phyloP scores from a whole-genome alignment of 75 land plant genomes.

The Sequoia sempervirens region DNA sequence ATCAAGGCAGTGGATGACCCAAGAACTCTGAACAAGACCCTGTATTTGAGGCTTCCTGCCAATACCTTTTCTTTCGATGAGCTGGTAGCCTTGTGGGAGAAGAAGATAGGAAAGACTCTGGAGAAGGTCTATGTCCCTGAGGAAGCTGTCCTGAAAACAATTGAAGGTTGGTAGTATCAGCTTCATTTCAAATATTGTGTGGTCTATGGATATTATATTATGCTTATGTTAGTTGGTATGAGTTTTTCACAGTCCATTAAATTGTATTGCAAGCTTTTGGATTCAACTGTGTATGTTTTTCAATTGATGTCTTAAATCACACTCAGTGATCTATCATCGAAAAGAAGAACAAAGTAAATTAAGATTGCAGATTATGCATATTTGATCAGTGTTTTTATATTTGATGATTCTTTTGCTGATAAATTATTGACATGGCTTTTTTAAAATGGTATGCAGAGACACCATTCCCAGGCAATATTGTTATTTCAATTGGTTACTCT shows the following conservation, averaged over 20 bases:
- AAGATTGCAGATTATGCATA: no score
- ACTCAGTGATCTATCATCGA: no score
- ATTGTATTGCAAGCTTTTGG: no score
- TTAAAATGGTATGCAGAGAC: constrained; percentile 14
- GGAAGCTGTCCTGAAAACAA: constrained; percentile 21
- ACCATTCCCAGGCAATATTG: constrained; percentile 24
- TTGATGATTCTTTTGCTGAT: no score
- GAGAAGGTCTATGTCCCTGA: constrained; percentile 23
- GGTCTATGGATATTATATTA: background rate
- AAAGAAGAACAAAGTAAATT: no score
- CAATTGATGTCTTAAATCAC: no score
- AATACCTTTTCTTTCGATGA: constrained; percentile 43
- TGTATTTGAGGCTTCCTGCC: constrained; percentile 45
- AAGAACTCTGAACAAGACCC: constrained; percentile 52
- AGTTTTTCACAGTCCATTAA: no score
- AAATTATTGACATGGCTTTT: no score
- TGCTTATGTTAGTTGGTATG: background rate
- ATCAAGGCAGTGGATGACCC: constrained; percentile 57
- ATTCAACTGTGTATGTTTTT: no score
- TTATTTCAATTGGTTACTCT: constrained; percentile 18
- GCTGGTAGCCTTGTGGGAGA: constrained; percentile 52
- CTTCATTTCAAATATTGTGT: background rate
- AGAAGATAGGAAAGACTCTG: constrained; percentile 39
- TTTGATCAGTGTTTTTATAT: no score
- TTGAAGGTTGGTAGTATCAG: constrained; percentile 4